Evolutionary conservation across 306 rosid genomes (phyloP).

Genomic region (Quercus alba): DNA sequence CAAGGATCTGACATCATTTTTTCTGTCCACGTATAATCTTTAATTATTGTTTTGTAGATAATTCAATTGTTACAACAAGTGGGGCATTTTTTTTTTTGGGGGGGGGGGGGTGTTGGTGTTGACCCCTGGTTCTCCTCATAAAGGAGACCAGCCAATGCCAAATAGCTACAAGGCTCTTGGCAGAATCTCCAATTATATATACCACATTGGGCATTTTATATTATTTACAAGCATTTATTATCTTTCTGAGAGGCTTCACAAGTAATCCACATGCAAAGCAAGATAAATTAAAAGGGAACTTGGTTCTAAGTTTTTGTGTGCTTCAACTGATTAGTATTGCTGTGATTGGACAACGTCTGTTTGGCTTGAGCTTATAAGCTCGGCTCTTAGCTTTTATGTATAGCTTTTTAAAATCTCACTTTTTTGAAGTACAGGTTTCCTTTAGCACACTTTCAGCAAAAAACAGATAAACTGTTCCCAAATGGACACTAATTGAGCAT

Average conservation of each 20-base stretch:
- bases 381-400: too few species aligned
- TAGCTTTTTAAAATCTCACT: too few species aligned
- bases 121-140: too few species aligned
- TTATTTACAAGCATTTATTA: not conserved
- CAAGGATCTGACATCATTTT: not conserved
- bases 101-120: too few species aligned
- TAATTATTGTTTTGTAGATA: not conserved
- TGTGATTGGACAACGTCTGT: not conserved
- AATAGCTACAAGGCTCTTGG: too few species aligned
- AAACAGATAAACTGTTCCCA: too few species aligned
- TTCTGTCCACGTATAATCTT: not conserved
- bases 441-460: too few species aligned
- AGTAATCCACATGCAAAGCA: constrained; percentile 4
- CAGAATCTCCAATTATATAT: not conserved
- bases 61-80: too few species aligned
- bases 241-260: not conserved
- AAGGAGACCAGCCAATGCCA: too few species aligned
- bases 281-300: not conserved
- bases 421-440: too few species aligned
- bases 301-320: not conserved
- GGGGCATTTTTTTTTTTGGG: too few species aligned
- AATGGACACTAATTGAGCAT: not conserved
- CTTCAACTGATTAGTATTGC: not conserved
- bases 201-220: not conserved
- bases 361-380: too few species aligned